Conservation (phyloP, 345 rosid species). For the Arabis alpina region DNA sequence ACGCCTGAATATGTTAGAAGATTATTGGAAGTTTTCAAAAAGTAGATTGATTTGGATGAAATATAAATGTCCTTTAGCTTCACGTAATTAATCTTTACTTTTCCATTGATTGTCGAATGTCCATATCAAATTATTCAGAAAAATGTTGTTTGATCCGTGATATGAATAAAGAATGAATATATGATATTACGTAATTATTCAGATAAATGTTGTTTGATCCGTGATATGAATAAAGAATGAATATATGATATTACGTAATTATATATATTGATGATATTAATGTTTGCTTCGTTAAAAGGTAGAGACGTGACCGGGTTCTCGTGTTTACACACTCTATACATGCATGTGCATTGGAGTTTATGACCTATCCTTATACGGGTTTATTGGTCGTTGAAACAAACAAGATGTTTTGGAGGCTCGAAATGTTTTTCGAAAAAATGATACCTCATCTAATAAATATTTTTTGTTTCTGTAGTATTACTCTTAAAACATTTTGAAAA, state of each 20-base stretch:
- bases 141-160: conserved; percentile 7
- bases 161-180: not conserved
- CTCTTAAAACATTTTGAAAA: conserved; percentile 10
- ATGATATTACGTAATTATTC: not conserved
- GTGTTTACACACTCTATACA: conserved; percentile 1
- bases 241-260: not conserved
- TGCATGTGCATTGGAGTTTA: conserved; percentile 15
- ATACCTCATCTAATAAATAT: not conserved
- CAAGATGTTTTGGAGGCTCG: not conserved
- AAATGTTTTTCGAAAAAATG: not conserved
- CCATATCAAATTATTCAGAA: not conserved
- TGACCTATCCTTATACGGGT: not conserved
- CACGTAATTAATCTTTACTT: not conserved
- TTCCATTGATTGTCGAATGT: not conserved
- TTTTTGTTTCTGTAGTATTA: not conserved
- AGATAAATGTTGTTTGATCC: not conserved
- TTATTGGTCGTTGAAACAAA: conserved; percentile 20
- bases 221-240: not conserved
- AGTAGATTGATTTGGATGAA: conserved; percentile 5
- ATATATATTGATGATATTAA: not conserved
- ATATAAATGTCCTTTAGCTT: not conserved
- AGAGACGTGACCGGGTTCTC: not conserved
- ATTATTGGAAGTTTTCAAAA: not conserved
- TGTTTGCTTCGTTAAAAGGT: conserved; percentile 15
- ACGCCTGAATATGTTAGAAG: not conserved